These are phyloP conservation scores for Colletotrichum sidae DNA, from an alignment of 2,329 filamentous ascomycete species.

Conservation along the genomic window DNA sequence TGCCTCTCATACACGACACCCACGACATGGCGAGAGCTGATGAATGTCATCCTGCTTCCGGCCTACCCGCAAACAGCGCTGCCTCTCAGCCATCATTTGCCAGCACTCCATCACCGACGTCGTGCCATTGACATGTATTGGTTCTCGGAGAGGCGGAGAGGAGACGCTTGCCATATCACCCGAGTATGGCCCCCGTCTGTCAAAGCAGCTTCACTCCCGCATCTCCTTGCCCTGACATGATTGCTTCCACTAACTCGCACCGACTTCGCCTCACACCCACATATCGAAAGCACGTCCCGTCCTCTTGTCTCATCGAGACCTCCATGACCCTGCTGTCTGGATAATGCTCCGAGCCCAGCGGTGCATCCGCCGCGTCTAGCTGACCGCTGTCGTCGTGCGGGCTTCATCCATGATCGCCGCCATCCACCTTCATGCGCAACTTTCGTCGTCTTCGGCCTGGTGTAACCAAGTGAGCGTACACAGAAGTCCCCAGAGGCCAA, in stretches of 20 bases:
- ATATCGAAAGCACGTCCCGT: background rate
- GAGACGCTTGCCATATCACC: no score
- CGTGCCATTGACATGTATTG: no score
- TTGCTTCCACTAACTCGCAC: background rate
- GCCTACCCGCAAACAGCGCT: constrained; percentile 18
- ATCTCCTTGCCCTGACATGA: no score
- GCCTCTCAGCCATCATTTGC: no score
- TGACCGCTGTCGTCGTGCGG: background rate
- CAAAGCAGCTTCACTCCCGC: no score
- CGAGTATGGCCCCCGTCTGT: no score
- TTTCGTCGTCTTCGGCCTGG: no score
- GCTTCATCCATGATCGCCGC: constrained; percentile 21
- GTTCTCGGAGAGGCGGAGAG: no score
- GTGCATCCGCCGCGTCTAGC: constrained; percentile 5
- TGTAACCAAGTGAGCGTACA: no score
- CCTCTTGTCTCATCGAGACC: constrained; percentile 22
- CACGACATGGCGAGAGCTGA: background rate
- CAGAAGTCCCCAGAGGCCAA: no score
- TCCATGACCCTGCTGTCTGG: constrained; percentile 15
- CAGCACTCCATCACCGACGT: no score
- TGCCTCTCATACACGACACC: background rate
- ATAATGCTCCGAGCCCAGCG: constrained; percentile 9
- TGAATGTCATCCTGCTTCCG: constrained; percentile 17
- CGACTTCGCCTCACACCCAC: background rate
- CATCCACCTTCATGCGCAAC: constrained; percentile 23